Evolutionary conservation across 352 stramenopile genomes (phyloP), one percentile per base, ranked within the genome.

Genomic region (Pythium inflatum): DNA sequence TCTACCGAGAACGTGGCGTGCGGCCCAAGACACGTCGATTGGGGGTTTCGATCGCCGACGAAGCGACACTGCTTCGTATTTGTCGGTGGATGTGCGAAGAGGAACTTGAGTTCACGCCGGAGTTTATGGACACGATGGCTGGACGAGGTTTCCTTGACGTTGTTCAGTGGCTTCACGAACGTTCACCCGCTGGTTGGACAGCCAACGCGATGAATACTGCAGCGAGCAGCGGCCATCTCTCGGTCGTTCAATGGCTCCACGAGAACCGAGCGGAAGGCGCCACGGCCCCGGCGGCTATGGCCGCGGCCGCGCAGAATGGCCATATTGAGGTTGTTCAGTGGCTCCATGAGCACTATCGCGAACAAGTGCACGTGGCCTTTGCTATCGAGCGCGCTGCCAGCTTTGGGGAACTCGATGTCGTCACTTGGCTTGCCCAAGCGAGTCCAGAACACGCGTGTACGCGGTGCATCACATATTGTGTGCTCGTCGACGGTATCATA

Each of bases 231-330:
- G 80, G 80, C 0, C 68, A 85, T 25, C 31, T 89, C 51, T 56
- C 73, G 1, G 76, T 88, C 31, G 74, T 90, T 5, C 25, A 85
- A 60, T 88, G 75, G 58, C 69, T 89, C 20, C 77, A 82, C 22
- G 63, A 70, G 4, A 70, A 78, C 34, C 82, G 77, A 14, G 63
- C 48, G 1, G 79, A 87, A 34, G 73, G 79, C 0, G 80, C 80
- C 20, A 84, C 77, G 0, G 69, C 74, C 43, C 80, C 80, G 43
- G 85, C 82, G n/a, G n/a, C n/a, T 0, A 79, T 92, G 56, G 72
- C 87, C 70, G 55, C 77, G 27, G 84, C 84, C 8, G 81, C 82
- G 2, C 80, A 73, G 34, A 80, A 75, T 28, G 74, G 74, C 5
- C 71, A 82, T 45, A 45, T 83, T 5, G 55, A 36, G 3, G 57